phyloP scores from a whole-genome alignment of 2,329 filamentous ascomycete species.

The Trichoderma brevicompactum region DNA sequence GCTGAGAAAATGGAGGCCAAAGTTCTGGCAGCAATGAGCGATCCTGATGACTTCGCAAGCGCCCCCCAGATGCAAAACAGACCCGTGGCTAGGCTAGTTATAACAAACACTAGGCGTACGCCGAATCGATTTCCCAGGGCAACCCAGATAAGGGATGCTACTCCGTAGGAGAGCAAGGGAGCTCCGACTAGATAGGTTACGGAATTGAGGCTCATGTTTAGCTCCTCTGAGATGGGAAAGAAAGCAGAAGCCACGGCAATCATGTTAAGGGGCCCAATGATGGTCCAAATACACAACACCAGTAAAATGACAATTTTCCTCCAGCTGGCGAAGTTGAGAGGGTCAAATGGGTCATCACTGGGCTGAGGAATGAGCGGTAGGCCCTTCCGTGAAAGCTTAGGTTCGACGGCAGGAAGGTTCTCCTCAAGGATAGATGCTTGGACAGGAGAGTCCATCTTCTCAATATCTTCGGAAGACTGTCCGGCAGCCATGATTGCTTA shows the following conservation, averaged over 20 bases:
- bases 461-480: background rate
- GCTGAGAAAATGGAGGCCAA: constrained; percentile 19
- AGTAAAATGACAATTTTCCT: constrained; percentile 3
- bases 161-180: constrained; percentile 13
- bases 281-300: constrained; percentile 13
- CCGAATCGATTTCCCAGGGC: constrained; percentile 4
- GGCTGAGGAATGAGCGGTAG: constrained; percentile 14
- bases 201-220: constrained; percentile 16
- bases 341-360: constrained; percentile 17
- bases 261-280: constrained; percentile 13
- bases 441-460: constrained; percentile 16
- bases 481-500: background rate
- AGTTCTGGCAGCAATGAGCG: constrained; percentile 9
- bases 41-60: background rate
- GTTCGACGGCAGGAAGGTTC: constrained; percentile 8
- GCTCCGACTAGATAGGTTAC: constrained; percentile 15
- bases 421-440: background rate
- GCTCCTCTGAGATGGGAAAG: constrained; percentile 11
- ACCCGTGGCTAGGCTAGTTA: background rate
- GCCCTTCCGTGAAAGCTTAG: constrained; percentile 8
- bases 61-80: constrained; percentile 17
- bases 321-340: constrained; percentile 14
- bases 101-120: constrained; percentile 10
- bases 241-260: constrained; percentile 18
- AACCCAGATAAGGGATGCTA: constrained; percentile 22